Evolutionary conservation across 1,284 basidiomycete genomes (phyloP).

Genomic region (Ceratobasidium sp.): DNA sequence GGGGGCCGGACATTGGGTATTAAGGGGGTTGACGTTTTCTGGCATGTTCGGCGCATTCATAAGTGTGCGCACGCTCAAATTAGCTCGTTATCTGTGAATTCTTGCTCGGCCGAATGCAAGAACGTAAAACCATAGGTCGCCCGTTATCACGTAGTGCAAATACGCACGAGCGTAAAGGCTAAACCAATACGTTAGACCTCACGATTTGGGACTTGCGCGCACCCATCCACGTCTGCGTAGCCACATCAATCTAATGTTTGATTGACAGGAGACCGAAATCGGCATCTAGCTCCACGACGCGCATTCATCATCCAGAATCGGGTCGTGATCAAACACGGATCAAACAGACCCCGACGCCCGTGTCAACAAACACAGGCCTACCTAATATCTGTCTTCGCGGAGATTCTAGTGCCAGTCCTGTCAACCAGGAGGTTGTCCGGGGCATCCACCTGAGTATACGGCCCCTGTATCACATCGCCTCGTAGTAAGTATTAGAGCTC

Average conservation of each 20-base stretch:
- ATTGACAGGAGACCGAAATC: not conserved
- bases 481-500: not conserved
- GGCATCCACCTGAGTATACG: too few relatives aligned
- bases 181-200: not conserved
- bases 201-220: not conserved
- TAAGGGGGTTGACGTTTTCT: constrained; percentile 21
- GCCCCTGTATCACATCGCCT: not conserved
- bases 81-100: constrained; percentile 2
- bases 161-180: not conserved
- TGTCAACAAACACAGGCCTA: not conserved
- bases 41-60: not conserved
- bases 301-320: constrained; percentile 35
- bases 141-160: constrained; percentile 13
- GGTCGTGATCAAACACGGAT: constrained; percentile 27
- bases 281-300: constrained; percentile 1
- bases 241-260: constrained; percentile 4
- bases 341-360: constrained; percentile 11
- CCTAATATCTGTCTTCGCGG: not conserved
- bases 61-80: not conserved
- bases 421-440: not conserved
- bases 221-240: not conserved
- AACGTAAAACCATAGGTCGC: not conserved
- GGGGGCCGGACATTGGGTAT: not conserved
- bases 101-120: constrained; percentile 18
- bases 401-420: not conserved